Base-by-base conservation (phyloP, 2,329 filamentous ascomycete genomes). In the Pseudogymnoascus sp. region DNA sequence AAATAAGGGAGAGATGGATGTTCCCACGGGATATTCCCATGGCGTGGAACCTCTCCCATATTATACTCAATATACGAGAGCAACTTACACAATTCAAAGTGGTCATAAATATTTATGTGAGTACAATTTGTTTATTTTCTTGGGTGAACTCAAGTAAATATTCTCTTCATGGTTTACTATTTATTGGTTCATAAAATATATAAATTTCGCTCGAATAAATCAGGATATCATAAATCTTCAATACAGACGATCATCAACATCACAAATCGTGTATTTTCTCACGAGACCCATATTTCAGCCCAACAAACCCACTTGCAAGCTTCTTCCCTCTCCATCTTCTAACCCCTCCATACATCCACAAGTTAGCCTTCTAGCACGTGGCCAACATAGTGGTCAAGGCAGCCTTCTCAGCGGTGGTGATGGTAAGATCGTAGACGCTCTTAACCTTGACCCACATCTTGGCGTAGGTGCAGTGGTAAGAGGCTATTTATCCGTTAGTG, bases 391-490 rank as follows among this genome's bases (percentile, higher is more conserved):
- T 78, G 0, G 76, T 77, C 66, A 92, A 75, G 0, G 89, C 87
- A 14, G 75, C 76, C 80, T 90, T 91, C 81, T 95, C 90, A 0
- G 83, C 84, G 56, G 78, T 79, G 1, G 88, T 93, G 65, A 94
- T 78, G 14, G 82, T 87, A 67, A 95, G 75, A 0, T 73, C 73
- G 73, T 88, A 94, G 69, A 85, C 83, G 69, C 80, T 83, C 84
- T 94, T 95, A 68, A 95, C 90, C 70, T 84, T 82, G 42, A 93
- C 81, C 87, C 88, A 95, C 63, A 68, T 84, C 72, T 83, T 81
- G 12, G 90, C 87, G 71, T 95, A 94, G 28, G 83, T 87, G 82
- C 91, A 94, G 74, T 90, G 83, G 76, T 90, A 93, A 66, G 79
- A 80, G 16, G 74, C 79, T 77, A 63, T 60, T 60, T 3, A 53